Evolutionary conservation across 805 yeast species (phyloP), one percentile per base, ranked within the genome.

Genomic region (Candida railenensis): DNA sequence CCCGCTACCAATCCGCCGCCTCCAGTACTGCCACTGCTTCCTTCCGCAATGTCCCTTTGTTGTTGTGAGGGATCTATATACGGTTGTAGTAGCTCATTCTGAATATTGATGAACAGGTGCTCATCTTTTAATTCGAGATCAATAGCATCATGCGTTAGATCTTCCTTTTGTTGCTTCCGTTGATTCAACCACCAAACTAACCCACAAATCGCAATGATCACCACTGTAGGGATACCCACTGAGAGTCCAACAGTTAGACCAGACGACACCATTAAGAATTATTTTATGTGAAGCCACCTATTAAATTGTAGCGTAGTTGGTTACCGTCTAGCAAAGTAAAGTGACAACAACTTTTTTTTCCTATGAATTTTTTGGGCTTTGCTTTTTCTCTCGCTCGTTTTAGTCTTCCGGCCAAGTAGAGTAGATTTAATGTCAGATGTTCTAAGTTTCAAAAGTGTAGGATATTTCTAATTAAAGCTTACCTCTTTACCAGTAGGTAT

Each of bases 171-270:
- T 47, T 66, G 73, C 22, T 58, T 56, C 34, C 63, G 57, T 37
- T 63, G 63, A 51, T 66, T 65, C 41, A 67, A 52, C 37, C 50
- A 43, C 65, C 67, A 66, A 44, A 71, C 55, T 12, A 55, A 22
- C 3, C 54, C 30, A 32, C 56, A 52, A 14, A 58, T 58, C 3
- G 56, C 33, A 4, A 71, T 25, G 15, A 69, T 58, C 4, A 72
- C 46, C 40, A 62, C 57, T 25, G 68, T 55, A 3, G 76, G 76
- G 18, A 71, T 53, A 4, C 76, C 76, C 18, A 72, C 68, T 16
- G 73, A 71, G 34, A 72, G 56, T 2, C 76, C 76, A 14, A 71
- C 74, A 4, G 76, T 66, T 45, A 70, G 55, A 9, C 62, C 37
- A 53, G 53, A 22, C 45, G 47, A 39, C 50, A 48, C 54, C 62